Evolutionary conservation across 805 yeast species (phyloP).

Genomic region (Yarrowia alimentaria): DNA sequence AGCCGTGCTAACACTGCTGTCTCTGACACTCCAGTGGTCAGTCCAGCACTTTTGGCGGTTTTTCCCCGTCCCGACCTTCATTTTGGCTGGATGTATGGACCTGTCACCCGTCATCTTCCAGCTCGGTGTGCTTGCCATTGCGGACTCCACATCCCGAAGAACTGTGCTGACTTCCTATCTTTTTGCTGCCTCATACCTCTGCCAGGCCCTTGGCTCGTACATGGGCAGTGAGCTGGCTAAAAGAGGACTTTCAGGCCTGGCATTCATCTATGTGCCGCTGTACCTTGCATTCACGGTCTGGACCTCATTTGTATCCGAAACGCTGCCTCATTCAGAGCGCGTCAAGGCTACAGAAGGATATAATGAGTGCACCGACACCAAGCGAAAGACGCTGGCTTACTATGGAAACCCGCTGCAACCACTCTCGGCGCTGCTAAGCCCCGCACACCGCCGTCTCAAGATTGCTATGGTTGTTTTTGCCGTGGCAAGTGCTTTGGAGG

Average conservation of each 20-base stretch:
- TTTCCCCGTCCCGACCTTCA: background rate
- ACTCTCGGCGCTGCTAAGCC: background rate
- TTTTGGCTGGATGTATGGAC: background rate
- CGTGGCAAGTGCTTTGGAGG: slow-evolving; percentile 13
- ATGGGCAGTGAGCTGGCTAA: slow-evolving; percentile 1
- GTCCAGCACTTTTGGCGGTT: slow-evolving; percentile 1
- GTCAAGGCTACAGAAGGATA: background rate
- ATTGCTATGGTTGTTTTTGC: slow-evolving; percentile 18
- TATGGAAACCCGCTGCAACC: slow-evolving; percentile 11
- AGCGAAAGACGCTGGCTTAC: background rate
- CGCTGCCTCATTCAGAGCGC: slow-evolving; percentile 7
- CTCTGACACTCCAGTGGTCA: background rate
- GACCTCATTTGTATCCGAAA: slow-evolving; percentile 2
- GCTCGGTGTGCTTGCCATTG: slow-evolving; percentile 14
- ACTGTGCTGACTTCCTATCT: slow-evolving; percentile 16
- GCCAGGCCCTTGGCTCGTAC: background rate
- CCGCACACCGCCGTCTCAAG: slow-evolving; percentile 12
- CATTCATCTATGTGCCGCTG: background rate
- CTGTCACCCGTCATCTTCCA: slow-evolving; percentile 1
- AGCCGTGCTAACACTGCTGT: background rate
- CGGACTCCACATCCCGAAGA: slow-evolving; percentile 6
- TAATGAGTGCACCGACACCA: background rate
- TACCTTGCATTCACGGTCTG: background rate
- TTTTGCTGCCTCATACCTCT: background rate
- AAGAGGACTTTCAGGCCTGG: background rate